phyloP scores from a whole-genome alignment of 345 rosid species.

The Conringia planisiliqua region DNA sequence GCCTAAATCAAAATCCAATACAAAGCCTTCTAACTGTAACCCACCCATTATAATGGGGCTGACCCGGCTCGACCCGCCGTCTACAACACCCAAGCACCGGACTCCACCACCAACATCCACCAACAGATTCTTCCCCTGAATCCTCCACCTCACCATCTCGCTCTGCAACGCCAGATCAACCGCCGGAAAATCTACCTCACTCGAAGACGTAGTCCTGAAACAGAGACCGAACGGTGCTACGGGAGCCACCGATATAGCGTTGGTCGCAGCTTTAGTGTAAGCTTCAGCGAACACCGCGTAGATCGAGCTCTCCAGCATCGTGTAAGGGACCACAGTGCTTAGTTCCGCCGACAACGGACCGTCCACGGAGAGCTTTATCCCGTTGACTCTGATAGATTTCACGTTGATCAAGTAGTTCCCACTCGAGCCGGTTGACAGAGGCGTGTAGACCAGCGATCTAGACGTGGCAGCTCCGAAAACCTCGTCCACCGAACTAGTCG shows the following conservation, averaged over 20 bases:
- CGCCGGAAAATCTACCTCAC: conserved; percentile 39
- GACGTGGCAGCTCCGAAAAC: conserved; percentile 39
- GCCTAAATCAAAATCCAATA: conserved; percentile 67
- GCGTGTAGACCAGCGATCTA: conserved; percentile 54
- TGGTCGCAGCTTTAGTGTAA: conserved; percentile 42
- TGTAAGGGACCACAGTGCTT: conserved; percentile 66
- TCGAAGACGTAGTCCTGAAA: conserved; percentile 23
- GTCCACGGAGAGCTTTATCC: conserved; percentile 36
- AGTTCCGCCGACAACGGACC: conserved; percentile 39
- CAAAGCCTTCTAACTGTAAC: conserved; percentile 62
- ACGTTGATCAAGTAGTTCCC: conserved; percentile 51
- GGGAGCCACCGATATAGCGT: conserved; percentile 41
- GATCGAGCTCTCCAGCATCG: conserved; percentile 56
- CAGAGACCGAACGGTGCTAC: conserved; percentile 62
- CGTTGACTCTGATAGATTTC: conserved; percentile 54
- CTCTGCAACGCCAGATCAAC: conserved; percentile 77
- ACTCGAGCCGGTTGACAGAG: conserved; percentile 31
- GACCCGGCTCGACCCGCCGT: conserved; percentile 50
- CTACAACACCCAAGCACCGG: conserved; percentile 65
- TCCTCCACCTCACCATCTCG: conserved; percentile 86
- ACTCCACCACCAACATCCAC: conserved; percentile 48
- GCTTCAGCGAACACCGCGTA: conserved; percentile 41
- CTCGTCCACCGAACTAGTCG: conserved; percentile 30
- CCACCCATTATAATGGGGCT: conserved; percentile 63
- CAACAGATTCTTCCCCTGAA: conserved; percentile 54